Conservation (phyloP, 495 filamentous ascomycete genomes). For the Cryomyces minteri region DNA sequence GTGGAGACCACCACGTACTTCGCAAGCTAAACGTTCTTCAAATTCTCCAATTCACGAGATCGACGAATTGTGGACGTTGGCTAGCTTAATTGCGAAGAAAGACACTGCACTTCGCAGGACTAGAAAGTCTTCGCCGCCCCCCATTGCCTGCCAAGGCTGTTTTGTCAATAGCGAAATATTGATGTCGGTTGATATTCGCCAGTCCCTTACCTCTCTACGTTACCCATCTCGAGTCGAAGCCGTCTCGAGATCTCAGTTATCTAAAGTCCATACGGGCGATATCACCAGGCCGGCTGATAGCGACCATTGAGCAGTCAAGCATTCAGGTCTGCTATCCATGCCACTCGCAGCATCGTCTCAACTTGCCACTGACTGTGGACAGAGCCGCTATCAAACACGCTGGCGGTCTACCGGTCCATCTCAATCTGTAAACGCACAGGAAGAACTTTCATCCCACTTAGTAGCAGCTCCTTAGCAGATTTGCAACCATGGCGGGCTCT, state of each 20-base stretch:
- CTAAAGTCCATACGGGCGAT: constrained; percentile 54
- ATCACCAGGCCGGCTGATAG: constrained; percentile 21
- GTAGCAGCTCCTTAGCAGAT: constrained; percentile 8
- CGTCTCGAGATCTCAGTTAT: constrained; percentile 54
- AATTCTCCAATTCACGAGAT: no score
- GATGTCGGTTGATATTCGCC: constrained; percentile 63
- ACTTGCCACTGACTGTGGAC: constrained; percentile 1
- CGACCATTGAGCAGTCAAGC: constrained; percentile 10
- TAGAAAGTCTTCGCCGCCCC: no score
- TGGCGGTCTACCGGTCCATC: constrained; percentile 9
- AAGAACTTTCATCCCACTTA: constrained; percentile 11
- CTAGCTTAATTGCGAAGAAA: no score
- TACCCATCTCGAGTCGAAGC: constrained; percentile 53
- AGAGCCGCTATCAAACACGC: constrained; percentile 3
- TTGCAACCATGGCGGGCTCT: constrained; percentile 20
- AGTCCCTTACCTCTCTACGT: constrained; percentile 47
- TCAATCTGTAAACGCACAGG: constrained; percentile 13
- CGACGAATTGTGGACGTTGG: no score
- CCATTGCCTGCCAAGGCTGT: no score
- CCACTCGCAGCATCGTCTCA: constrained; percentile 4
- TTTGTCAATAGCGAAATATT: constrained; percentile 19
- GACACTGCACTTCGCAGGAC: no score
- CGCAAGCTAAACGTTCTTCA: no score
- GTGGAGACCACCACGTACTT: no score
- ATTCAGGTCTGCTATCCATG: constrained; percentile 22